Base-by-base conservation (phyloP, 108 stramenopile species). In the Hondaea fermentalgiana region DNA sequence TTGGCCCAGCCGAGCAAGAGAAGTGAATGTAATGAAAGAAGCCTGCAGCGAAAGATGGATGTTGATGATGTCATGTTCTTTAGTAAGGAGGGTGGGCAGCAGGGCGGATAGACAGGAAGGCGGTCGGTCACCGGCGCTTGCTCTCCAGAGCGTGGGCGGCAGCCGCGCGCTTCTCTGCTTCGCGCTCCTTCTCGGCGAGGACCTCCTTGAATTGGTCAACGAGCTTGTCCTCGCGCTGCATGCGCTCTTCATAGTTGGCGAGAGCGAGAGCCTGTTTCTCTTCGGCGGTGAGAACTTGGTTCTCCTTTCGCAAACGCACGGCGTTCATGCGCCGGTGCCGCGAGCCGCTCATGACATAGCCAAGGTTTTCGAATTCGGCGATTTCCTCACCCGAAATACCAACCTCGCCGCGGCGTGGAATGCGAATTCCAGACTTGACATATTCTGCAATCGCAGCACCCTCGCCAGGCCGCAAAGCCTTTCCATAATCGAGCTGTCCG, bases 291-390 rank as follows among this genome's bases (percentile, higher is more conserved):
- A 98, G 98, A 51, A 99, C 97, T 93, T 99, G 99, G 91, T 98
- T 98, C 92, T 99, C 99, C 95, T 99, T 99, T n/a, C 99, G 95
- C 53, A 99, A 94, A 93, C 99, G 97, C 25, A 99, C 97, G 16
- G 97, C 99, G 91, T 99, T 99, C 99, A 99, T 99, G 21, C 98
- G 92, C 55, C 96, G 92, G 91, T 99, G 98, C 60, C 99, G 96
- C 5, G 94, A 96, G 28, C 99, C 99, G 44, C 93, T 94, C 98
- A 99, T 99, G 87, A 97, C 99, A 89, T 96, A 99, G 29, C 99
- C 99, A 10, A 94, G 93, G 23, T 93, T 92, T 93, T 99, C 99
- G 89, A 96, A 95, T 1, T 91, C 87, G 55, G 97, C 97, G 89
- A 99, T 99, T 72, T 99, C 98, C 69, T 96, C 95, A 5, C 93